These are phyloP conservation scores for Mimosa bimucronata DNA, from an alignment of 306 rosid species.

Conservation along the genomic window DNA sequence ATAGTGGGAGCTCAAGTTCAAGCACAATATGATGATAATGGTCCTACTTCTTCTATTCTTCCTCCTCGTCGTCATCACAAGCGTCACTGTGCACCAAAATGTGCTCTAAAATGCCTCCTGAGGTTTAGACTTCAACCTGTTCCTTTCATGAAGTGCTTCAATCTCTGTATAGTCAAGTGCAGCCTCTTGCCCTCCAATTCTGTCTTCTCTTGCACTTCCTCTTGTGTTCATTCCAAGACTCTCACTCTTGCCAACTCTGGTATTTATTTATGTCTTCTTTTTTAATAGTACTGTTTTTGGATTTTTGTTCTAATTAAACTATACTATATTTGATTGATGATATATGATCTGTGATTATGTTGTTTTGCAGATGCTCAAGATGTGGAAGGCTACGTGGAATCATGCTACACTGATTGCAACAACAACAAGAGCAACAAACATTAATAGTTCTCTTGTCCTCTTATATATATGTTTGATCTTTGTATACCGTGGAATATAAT, in stretches of 20 bases:
- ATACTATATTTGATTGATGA: not conserved
- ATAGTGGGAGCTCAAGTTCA: not conserved
- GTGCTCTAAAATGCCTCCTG: not conserved
- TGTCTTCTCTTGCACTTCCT: not conserved
- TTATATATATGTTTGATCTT: too few relatives aligned
- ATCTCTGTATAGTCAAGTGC: not conserved
- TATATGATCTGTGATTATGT: not conserved
- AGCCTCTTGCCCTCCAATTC: not conserved
- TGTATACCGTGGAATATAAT: not conserved
- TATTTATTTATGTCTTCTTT: not conserved
- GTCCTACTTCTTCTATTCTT: too few relatives aligned
- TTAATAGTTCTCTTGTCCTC: not conserved
- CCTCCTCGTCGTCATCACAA: too few relatives aligned
- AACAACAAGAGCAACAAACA: not conserved
- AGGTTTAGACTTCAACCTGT: not conserved
- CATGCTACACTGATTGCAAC: conserved; percentile 6
- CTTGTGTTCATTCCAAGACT: not conserved
- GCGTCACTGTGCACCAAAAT: not conserved
- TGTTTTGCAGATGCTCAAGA: not conserved
- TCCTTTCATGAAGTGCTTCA: not conserved
- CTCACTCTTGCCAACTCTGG: not conserved
- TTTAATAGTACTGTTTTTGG: too few relatives aligned
- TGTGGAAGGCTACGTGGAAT: conserved; percentile 8
- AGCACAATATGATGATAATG: not conserved
- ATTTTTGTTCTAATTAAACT: not conserved